These are phyloP conservation scores for Hibiscus syriacus DNA, from an alignment of 345 rosid genomes.

Conservation along the genomic window DNA sequence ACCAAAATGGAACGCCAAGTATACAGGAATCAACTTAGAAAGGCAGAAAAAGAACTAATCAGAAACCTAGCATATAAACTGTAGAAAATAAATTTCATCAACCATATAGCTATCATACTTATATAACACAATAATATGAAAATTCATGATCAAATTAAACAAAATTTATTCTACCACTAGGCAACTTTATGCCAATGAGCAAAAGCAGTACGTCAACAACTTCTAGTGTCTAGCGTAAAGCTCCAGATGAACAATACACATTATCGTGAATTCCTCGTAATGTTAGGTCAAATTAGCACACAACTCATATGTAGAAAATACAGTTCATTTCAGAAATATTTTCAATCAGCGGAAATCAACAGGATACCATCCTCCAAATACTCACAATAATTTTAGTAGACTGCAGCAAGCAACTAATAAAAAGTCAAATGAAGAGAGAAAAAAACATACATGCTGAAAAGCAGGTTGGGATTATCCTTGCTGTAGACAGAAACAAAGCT, in stretches of 20 bases:
- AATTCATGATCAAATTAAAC: not conserved
- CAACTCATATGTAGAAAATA: too few species aligned
- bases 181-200: not conserved
- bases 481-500: conserved; percentile 95
- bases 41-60: not conserved
- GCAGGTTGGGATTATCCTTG: conserved; percentile 98
- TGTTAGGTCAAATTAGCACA: not conserved
- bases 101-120: too few species aligned
- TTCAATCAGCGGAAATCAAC: not conserved
- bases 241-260: not conserved
- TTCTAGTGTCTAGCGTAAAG: not conserved
- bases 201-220: not conserved
- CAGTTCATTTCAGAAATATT: not conserved
- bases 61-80: conserved; percentile 12
- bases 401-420: not conserved
- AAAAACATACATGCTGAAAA: conserved; percentile 87
- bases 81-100: not conserved
- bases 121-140: not conserved
- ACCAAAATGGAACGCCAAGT: not conserved
- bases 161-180: not conserved
- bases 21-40: not conserved
- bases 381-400: not conserved
- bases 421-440: not conserved
- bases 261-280: conserved; percentile 15
- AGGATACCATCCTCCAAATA: not conserved